Conservation (phyloP, 345 rosid genomes). For the Brassica cretica region DNA sequence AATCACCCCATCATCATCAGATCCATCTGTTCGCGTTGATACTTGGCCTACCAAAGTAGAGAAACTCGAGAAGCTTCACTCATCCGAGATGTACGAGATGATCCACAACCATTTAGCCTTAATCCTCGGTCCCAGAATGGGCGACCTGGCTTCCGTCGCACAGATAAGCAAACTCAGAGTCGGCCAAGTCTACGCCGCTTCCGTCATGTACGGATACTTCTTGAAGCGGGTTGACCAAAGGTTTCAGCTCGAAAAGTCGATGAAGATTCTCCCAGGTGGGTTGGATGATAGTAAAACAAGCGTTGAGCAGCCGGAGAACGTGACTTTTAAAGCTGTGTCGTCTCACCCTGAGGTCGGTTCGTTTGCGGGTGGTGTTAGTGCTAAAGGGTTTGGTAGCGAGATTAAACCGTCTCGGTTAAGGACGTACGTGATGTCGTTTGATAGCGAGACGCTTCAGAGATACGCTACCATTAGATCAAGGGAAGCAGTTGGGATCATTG, state of each 20-base stretch:
- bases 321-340: slow-evolving; percentile 42
- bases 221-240: slow-evolving; percentile 88
- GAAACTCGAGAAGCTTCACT: slow-evolving; percentile 75
- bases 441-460: slow-evolving; percentile 87
- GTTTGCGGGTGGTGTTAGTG: slow-evolving; percentile 53
- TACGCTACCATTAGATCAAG: slow-evolving; percentile 88
- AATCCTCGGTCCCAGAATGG: slow-evolving; percentile 69
- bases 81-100: slow-evolving; percentile 90
- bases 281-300: slow-evolving; percentile 39
- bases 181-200: slow-evolving; percentile 98
- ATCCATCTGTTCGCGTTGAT: slow-evolving; percentile 63
- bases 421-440: slow-evolving; percentile 86
- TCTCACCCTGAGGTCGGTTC: slow-evolving; percentile 68
- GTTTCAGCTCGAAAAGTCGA: slow-evolving; percentile 93
- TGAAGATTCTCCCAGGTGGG: slow-evolving; percentile 72
- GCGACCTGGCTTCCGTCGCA: slow-evolving; percentile 57
- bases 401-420: slow-evolving; percentile 67
- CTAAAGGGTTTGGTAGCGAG: slow-evolving; percentile 59
- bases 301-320: slow-evolving; percentile 35
- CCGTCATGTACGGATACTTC: slow-evolving; percentile 97
- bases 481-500: slow-evolving; percentile 85
- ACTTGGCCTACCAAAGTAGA: slow-evolving; percentile 68
- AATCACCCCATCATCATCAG: slow-evolving; percentile 51
- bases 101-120: slow-evolving; percentile 88
- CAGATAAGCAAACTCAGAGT: slow-evolving; percentile 85